These are phyloP conservation scores for Beauveria varroae DNA, from an alignment of 2,329 filamentous ascomycete genomes.

Conservation along the genomic window DNA sequence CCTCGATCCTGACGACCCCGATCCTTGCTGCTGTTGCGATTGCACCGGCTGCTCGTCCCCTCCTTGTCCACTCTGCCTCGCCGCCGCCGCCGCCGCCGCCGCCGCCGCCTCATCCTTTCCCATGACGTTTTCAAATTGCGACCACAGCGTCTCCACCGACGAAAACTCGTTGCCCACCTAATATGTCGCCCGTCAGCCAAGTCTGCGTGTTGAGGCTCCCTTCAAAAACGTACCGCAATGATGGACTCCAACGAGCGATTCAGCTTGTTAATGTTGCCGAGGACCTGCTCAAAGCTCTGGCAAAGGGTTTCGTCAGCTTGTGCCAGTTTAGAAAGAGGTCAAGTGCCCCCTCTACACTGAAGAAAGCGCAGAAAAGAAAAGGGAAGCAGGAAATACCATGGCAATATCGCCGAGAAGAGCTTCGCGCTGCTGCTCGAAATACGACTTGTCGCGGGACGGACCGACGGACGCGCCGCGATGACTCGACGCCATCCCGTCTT, in stretches of 20 bases:
- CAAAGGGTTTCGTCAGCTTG: too few relatives aligned
- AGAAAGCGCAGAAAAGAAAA: background rate
- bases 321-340: too few relatives aligned
- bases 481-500: conserved; percentile 25
- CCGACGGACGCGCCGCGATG: conserved; percentile 22
- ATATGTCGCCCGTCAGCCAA: background rate
- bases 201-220: too few relatives aligned
- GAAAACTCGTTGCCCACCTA: conserved; percentile 93
- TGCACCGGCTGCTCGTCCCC: conserved; percentile 15
- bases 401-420: conserved; percentile 65
- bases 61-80: conserved; percentile 19
- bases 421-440: conserved; percentile 71
- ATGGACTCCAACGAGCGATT: conserved; percentile 90
- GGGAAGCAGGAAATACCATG: conserved; percentile 37
- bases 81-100: conserved; percentile 1
- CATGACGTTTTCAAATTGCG: conserved; percentile 95
- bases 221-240: conserved; percentile 54
- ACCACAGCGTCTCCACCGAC: conserved; percentile 96
- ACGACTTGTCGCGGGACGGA: conserved; percentile 40
- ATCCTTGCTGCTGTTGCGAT: background rate
- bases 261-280: conserved; percentile 92
- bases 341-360: too few relatives aligned
- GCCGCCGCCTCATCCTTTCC: conserved; percentile 48
- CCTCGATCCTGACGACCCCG: conserved; percentile 1
- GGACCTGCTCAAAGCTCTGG: conserved; percentile 78